Percentiles rank a stretch among this genome's conserved stretches.
These are phyloP conservation scores for Cryptosporidium parvum DNA, from an alignment of 169 alveolate genomes.

Conservation along the genomic window DNA sequence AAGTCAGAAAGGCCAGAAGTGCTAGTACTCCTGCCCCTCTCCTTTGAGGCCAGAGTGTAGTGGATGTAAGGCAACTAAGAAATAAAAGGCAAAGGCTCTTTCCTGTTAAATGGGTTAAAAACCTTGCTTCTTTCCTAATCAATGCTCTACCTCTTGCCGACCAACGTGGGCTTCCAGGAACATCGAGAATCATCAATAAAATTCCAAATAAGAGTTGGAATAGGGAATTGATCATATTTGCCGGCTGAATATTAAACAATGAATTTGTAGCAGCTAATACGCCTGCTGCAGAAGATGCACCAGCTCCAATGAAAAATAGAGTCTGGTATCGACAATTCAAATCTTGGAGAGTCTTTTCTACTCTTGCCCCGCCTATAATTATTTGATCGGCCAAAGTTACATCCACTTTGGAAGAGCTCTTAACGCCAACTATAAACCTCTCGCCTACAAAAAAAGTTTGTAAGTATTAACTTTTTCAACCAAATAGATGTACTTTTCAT, in stretches of 20 bases:
- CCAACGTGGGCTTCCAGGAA: conserved; percentile 94
- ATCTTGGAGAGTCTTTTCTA: conserved; percentile 89
- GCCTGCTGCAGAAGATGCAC: conserved; percentile 84
- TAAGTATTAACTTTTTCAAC: background rate
- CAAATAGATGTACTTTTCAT: background rate
- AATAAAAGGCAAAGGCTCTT: conserved; percentile 88
- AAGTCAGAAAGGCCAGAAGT: conserved; percentile 79
- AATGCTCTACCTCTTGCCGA: conserved; percentile 88
- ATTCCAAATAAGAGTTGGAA: conserved; percentile 86
- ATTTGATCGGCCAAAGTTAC: conserved; percentile 81
- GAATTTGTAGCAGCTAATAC: conserved; percentile 82
- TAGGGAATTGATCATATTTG: conserved; percentile 81
- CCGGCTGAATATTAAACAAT: conserved; percentile 81
- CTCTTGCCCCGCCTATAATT: conserved; percentile 90
- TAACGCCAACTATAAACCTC: conserved; percentile 58
- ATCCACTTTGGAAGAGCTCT: conserved; percentile 42
- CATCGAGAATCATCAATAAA: conserved; percentile 88
- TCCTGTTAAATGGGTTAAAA: conserved; percentile 89
- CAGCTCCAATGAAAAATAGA: conserved; percentile 86
- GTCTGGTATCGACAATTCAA: conserved; percentile 89
- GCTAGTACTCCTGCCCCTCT: conserved; percentile 77
- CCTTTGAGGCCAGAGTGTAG: conserved; percentile 81
- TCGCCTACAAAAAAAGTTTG: conserved; percentile 10
- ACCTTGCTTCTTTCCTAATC: conserved; percentile 86
- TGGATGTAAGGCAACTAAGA: conserved; percentile 79